These are phyloP conservation scores for Pythium utonaiense DNA, from an alignment of 352 stramenopile genomes.

Conservation along the genomic window DNA sequence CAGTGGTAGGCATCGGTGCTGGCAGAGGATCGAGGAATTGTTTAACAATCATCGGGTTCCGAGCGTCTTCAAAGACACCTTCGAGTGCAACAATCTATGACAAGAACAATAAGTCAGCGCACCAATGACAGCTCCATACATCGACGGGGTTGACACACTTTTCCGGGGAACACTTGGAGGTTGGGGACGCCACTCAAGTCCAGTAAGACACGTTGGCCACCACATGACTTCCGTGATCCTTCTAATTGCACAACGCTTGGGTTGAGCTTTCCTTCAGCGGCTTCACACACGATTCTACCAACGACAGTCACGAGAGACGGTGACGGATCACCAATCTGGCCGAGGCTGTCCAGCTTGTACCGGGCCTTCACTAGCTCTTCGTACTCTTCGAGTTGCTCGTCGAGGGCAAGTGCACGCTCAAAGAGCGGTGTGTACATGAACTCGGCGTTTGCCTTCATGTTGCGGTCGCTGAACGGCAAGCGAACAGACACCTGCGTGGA, in stretches of 20 bases:
- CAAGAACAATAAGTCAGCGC: background rate
- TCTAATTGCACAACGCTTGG: slow-evolving; percentile 78
- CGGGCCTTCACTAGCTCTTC: slow-evolving; percentile 67
- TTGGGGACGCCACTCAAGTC: slow-evolving; percentile 66
- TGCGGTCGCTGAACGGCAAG: slow-evolving; percentile 53
- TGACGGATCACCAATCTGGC: slow-evolving; percentile 69
- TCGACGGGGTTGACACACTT: slow-evolving; percentile 34
- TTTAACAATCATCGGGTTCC: slow-evolving; percentile 73
- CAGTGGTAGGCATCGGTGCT: slow-evolving; percentile 42
- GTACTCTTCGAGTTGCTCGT: slow-evolving; percentile 75
- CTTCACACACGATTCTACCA: slow-evolving; percentile 80
- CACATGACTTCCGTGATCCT: slow-evolving; percentile 77
- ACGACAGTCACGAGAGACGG: slow-evolving; percentile 73
- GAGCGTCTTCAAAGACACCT: slow-evolving; percentile 64
- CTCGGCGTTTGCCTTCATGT: slow-evolving; percentile 46
- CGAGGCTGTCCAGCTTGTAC: slow-evolving; percentile 58
- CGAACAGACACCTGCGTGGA: slow-evolving; percentile 18
- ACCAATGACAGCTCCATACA: no score
- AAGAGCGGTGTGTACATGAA: slow-evolving; percentile 88
- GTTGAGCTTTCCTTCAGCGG: slow-evolving; percentile 80
- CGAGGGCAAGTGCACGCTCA: slow-evolving; percentile 67
- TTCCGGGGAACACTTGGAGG: slow-evolving; percentile 80
- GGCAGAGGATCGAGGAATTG: slow-evolving; percentile 71
- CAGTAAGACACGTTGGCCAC: slow-evolving; percentile 72
- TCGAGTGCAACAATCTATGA: slow-evolving; percentile 76